Base-by-base conservation (phyloP, 2,329 filamentous ascomycete species). In the Metarhizium brunneum region DNA sequence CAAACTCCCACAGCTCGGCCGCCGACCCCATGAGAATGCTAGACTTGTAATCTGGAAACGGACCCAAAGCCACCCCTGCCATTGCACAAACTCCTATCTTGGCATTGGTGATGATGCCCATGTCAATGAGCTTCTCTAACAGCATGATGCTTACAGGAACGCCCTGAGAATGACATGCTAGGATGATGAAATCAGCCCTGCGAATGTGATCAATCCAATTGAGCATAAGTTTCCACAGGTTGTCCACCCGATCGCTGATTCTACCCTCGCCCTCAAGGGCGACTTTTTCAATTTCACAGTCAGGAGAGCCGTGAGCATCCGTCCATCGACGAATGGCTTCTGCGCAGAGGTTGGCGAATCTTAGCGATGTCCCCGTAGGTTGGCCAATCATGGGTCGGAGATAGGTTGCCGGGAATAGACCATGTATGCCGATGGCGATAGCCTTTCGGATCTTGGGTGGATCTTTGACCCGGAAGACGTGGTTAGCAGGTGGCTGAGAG, bases 131-230 rank as follows among this genome's bases (percentile, higher is more conserved):
- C 69, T 96, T 96, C 5, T 92, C 90, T 5, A 97, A 79, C 3
- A 99, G 78, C 85, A 96, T 96, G 57, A 96, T 81, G 6, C 88
- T 87, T 0, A 99, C 94, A 0, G 94, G 94, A 0, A 97, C 94
- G 25, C 94, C 94, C 69, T 99, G 94, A 2, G 90, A 95, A 69
- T 99, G 94, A 58, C 91, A 96, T 2, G 90, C 90, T n/a, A 99
- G 76, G 43, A 99, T 71, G 47, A 99, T 86, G 58, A 97, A 86
- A 70, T 99, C 94, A 0, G 94, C 92, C 54, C 81, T 82, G 53
- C 89, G 85, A 36, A 99, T 87, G 60, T 92, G 86, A 42, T 96
- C 90, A 60, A 96, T 89, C 90, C 91, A 96, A 69, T 96, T 96
- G 32, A 96, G 78, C 55, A 99, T 77, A 10, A 97, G 78, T 70